Evolutionary conservation across 805 yeast species (phyloP), one percentile per base, ranked within the genome.

Genomic region (Wickerhamiella slavikovae): DNA sequence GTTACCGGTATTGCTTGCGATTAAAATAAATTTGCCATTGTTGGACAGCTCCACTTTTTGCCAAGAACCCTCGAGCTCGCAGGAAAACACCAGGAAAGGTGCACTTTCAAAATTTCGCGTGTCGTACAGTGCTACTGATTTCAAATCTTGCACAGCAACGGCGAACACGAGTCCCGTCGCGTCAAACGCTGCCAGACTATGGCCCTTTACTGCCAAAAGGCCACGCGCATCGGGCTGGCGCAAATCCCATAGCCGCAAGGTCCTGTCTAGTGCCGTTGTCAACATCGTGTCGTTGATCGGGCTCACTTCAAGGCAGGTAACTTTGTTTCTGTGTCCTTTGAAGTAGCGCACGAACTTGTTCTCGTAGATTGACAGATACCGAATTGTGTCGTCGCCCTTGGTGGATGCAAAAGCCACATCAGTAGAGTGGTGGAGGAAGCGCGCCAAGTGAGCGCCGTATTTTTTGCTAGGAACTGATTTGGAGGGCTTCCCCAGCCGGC

Each of bases 201-300:
- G 70, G 10, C 61, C 58, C 11, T 68, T 63, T 22, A 65, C 58
- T 15, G 66, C 67, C 15, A 71, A 44, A 4, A 62, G 52, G 1
- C 91, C 89, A 34, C 66, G 71, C 13, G 75, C 66, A 33, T 66
- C 60, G 2, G 77, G 58, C 0, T 74, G 58, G 39, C 85, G 57
- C 16, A 76, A 48, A 51, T 89, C 96, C 98, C 98, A 89, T 5
- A 77, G 40, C 38, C 89, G 66, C 1, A 82, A 76, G 0, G 93
- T 69, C 31, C 72, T 64, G 48, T 89, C 98, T 33, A 64, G 48
- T 0, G 92, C 65, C 0, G 83, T 61, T 25, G 77, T 68, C 7
- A 77, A 41, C 44, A 77, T 65, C 9, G 63, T 52, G 42, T 73
- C 82, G 32, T 62, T 61, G 4, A 66, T 56, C 0, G 92, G 93